Percentiles rank a stretch among this genome's conserved stretches.
These are phyloP conservation scores for Puccinia novopanici DNA, from an alignment of 1,284 basidiomycete species.

Conservation along the genomic window DNA sequence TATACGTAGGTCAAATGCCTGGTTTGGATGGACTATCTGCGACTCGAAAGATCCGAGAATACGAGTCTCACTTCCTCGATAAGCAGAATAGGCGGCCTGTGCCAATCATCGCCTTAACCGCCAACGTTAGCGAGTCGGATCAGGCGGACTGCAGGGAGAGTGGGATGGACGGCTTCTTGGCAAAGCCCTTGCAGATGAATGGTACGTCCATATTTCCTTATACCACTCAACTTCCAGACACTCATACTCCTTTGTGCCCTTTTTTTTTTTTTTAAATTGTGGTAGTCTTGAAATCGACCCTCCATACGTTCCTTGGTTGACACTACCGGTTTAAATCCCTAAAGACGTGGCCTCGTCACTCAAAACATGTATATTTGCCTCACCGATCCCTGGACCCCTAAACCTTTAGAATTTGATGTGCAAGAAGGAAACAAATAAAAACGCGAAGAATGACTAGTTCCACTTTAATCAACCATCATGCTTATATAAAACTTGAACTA, in stretches of 20 bases:
- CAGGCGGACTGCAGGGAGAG: constrained; percentile 22
- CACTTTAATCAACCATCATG: background rate
- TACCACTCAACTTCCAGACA: background rate
- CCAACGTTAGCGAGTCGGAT: constrained; percentile 45
- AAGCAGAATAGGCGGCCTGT: background rate
- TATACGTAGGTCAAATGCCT: constrained; percentile 44
- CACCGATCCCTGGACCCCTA: too few species aligned
- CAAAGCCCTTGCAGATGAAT: constrained; percentile 41
- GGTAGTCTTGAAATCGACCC: constrained; percentile 42
- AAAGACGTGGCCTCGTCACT: too few species aligned
- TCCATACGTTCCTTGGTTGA: constrained; percentile 43
- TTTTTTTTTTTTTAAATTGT: background rate
- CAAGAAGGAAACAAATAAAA: background rate
- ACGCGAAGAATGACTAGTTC: background rate
- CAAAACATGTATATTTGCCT: too few species aligned
- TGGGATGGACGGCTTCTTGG: constrained; percentile 49
- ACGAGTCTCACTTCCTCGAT: background rate
- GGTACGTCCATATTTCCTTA: constrained; percentile 9
- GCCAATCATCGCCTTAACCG: constrained; percentile 46
- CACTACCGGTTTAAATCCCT: too few species aligned
- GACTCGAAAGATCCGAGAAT: constrained; percentile 31
- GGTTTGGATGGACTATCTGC: constrained; percentile 38
- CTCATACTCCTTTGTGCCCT: background rate
- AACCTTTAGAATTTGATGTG: too few species aligned
- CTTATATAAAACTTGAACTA: background rate